Base-by-base conservation (phyloP, 225 moss, liverwort and hornwort genomes). In the Lunularia cruciata region DNA sequence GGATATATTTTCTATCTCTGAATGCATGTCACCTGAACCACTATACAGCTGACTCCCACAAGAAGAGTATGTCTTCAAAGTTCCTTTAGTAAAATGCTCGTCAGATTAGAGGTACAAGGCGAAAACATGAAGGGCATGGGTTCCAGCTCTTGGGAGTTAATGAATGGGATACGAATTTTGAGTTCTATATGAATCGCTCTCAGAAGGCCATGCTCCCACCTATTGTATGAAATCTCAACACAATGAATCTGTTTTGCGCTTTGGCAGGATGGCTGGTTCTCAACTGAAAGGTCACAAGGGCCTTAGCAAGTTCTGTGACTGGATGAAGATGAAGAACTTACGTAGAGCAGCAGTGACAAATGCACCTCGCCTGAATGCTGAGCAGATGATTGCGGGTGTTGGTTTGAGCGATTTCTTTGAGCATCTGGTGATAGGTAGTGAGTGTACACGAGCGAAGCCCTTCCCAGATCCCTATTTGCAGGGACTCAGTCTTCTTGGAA, bases 401-500 rank as follows among this genome's bases (percentile, higher is more conserved):
- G 96, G 96, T 33, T 81, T 98, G 45, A 69, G 83, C 14, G 85
- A 89, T 47, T 98, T 92, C 78, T 92, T 98, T 64, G 90, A 98
- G 69, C 73, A 79, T 72, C 20, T 98, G 57, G 85, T 98, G 48
- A 73, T 98, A 47, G 96, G 96, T 19, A 42, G 34, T 58, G 92
- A 98, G 74, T 98, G 96, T 69, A 45, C 53, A 20, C 77, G 89
- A 48, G 83, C 80, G 8, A 98, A 98, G 73, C 96, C 96, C 4
- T 92, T 92, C 83, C 92, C 92, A 57, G 92, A 98, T 76, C 96
- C 96, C 9, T 98, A 98, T 65, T 68, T 90, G 68, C 76, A 89
- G 47, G 96, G 81, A 54, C 80, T 98, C 0, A 65, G 87, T 62
- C 73, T 83, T 19, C 81, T 92, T 4, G 83, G 85, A 59, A 73